Conservation (phyloP, 2,329 filamentous ascomycete genomes). For the Orbilia ellipsospora region DNA sequence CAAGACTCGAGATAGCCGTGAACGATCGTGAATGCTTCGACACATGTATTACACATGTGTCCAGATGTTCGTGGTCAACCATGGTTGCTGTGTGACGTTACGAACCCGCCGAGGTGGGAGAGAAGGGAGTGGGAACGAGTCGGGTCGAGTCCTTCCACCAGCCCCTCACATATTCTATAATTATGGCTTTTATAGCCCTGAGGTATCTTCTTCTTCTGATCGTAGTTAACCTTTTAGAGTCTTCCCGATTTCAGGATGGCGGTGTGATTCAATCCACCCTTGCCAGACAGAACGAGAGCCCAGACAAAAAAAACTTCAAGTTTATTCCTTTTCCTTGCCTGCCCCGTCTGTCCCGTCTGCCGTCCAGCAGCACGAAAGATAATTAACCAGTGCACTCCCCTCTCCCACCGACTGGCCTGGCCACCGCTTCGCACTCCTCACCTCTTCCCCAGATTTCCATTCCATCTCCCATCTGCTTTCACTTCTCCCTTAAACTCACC, state of each 20-base stretch:
- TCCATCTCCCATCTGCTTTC: background rate
- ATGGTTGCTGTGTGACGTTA: too few species aligned
- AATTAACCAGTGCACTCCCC: conserved; percentile 9
- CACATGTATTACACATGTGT: too few species aligned
- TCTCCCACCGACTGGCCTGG: background rate
- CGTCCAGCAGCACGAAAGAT: conserved; percentile 7
- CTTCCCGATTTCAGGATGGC: conserved; percentile 17
- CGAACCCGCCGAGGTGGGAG: too few species aligned
- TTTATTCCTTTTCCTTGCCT: conserved; percentile 12
- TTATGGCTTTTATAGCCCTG: too few species aligned
- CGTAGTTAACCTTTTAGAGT: background rate
- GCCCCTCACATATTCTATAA: background rate
- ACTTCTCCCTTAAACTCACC: too few species aligned
- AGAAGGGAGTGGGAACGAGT: too few species aligned
- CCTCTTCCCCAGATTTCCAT: conserved; percentile 12
- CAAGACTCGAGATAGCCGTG: background rate
- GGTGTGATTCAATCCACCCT: background rate
- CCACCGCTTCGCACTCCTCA: background rate
- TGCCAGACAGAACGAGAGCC: background rate
- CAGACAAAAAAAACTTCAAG: conserved; percentile 11
- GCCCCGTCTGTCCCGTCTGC: background rate
- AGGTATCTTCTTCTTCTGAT: background rate
- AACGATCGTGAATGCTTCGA: too few species aligned
- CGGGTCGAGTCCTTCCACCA: background rate
- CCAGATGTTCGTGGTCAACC: too few species aligned